These are phyloP conservation scores for Gynandropsis gynandra DNA, from an alignment of 345 rosid genomes.

Conservation along the genomic window DNA sequence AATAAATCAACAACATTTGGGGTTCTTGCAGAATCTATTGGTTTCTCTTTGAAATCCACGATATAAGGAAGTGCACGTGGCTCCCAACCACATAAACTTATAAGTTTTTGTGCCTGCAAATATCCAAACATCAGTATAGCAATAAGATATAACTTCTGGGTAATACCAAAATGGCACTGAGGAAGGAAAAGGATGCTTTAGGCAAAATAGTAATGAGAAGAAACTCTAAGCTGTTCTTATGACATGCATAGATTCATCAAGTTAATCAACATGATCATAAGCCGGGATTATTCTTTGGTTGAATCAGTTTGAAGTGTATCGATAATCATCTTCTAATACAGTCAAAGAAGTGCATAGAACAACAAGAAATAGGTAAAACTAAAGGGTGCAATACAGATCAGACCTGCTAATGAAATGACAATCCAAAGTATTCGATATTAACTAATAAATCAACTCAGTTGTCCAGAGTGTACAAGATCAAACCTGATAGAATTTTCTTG, in stretches of 20 bases:
- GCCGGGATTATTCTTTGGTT: background rate
- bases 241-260: background rate
- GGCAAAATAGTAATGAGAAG: background rate
- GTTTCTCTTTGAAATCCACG: constrained; percentile 52
- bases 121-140: constrained; percentile 27
- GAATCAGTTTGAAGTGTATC: background rate
- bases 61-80: constrained; percentile 68
- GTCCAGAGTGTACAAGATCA: background rate
- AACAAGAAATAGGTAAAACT: background rate
- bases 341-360: constrained; percentile 3
- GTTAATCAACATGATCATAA: background rate
- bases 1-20: constrained; percentile 30
- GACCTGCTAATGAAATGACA: background rate
- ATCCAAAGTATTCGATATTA: constrained; percentile 13
- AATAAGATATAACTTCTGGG: background rate
- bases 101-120: constrained; percentile 69
- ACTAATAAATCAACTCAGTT: background rate
- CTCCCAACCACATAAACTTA: constrained; percentile 95
- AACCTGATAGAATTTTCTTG: constrained; percentile 69
- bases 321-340: constrained; percentile 12
- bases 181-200: background rate
- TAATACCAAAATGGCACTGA: constrained; percentile 4
- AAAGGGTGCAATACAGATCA: constrained; percentile 10
- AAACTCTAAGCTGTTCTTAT: constrained; percentile 9
- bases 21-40: constrained; percentile 30